These are phyloP conservation scores for Boletus smithii DNA, from an alignment of 1,284 basidiomycete species.

Conservation along the genomic window DNA sequence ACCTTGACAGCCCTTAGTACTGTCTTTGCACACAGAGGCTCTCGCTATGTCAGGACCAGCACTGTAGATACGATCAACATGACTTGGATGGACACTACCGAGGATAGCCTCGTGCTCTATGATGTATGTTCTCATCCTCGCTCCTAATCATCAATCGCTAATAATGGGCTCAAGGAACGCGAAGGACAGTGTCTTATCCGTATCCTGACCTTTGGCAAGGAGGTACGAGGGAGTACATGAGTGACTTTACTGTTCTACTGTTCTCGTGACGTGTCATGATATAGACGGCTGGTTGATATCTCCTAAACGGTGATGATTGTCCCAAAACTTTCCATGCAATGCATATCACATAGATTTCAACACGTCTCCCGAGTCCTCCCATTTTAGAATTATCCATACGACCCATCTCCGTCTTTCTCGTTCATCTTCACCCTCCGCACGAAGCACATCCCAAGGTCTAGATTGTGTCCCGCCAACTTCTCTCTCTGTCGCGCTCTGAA, in stretches of 20 bases:
- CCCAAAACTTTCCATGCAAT: not conserved
- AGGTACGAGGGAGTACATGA: slow-evolving; percentile 21
- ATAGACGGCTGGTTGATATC: not conserved
- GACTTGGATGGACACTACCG: slow-evolving; percentile 36
- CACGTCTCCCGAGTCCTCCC: slow-evolving; percentile 33
- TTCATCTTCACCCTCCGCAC: slow-evolving; percentile 55
- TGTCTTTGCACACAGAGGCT: slow-evolving; percentile 24
- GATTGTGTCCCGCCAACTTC: slow-evolving; percentile 38
- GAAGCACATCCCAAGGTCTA: slow-evolving; percentile 52
- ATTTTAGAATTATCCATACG: slow-evolving; percentile 60
- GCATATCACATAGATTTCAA: slow-evolving; percentile 6
- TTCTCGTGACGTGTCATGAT: not conserved
- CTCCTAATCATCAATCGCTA: not conserved
- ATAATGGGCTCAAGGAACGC: slow-evolving; percentile 25
- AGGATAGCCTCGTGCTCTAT: slow-evolving; percentile 33
- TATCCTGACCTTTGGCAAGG: slow-evolving; percentile 34
- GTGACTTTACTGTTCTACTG: not conserved
- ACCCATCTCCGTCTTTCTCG: slow-evolving; percentile 65
- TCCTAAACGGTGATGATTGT: not conserved
- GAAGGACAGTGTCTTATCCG: slow-evolving; percentile 34
- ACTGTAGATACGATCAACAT: slow-evolving; percentile 29
- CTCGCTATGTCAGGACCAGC: slow-evolving; percentile 33
- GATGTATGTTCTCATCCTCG: slow-evolving; percentile 21
- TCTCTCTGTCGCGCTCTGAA: slow-evolving; percentile 50
- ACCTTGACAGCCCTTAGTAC: slow-evolving; percentile 28